Evolutionary conservation across 2,329 filamentous ascomycete genomes (phyloP), one percentile per base, ranked within the genome.

Genomic region (Exserohilum turcica): DNA sequence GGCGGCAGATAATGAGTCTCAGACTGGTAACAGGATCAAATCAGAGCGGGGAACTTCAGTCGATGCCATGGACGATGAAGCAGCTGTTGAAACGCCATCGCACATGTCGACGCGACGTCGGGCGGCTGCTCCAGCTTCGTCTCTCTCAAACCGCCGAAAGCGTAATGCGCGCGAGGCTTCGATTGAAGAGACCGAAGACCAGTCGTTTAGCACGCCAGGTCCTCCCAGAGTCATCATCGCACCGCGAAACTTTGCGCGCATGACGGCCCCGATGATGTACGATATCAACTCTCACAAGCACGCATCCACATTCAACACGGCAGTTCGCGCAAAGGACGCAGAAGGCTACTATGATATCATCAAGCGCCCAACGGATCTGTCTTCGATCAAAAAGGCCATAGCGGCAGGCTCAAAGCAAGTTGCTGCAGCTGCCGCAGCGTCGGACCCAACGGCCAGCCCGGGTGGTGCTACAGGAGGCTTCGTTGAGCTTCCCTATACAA

Each of bases 401-500:
- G 74, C 70, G 3, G 75, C 74, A 2, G 80, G 80, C 5, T 69
- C 72, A 5, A 86, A 85, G 49, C 86, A 89, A 54, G 89, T 92
- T 12, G 67, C 69, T 31, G 68, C 70, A 33, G 75, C 77, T 2
- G 74, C 76, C 2, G 71, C 50, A 5, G 50, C 77, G 10, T 70
- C 78, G 84, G 31, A 83, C 81, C 46, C 85, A 84, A n/a, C 63
- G 6, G 81, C 80, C 44, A 83, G 89, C 36, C 79, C 86, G 0
- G 84, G 84, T 15, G 86, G 87, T 46, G 53, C 48, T 15, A 79
- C 82, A 3, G 67, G 72, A 21, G 67, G 65, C 28, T 57, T 71
- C 10, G 62, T 72, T 33, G 69, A 74, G 46, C 55, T 93, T 6
- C 86, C 89, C 7, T 83, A 89, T 51, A 88, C 84, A 2, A 83